Evolutionary conservation across 2,329 filamentous ascomycete species (phyloP), one percentile per base, ranked within the genome.

Genomic region (Dothidotthia symphoricarpi): DNA sequence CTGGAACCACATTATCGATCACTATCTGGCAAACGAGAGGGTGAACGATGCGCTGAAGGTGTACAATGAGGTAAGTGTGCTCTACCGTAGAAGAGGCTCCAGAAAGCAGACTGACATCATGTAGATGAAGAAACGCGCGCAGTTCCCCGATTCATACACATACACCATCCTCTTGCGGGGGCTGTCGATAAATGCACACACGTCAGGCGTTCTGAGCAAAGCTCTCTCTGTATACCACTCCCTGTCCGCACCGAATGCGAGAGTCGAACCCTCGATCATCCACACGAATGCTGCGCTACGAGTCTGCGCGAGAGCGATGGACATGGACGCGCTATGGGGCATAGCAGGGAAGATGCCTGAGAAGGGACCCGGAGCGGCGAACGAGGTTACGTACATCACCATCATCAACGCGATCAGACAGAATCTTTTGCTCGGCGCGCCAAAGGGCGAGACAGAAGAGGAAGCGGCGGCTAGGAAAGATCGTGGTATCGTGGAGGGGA

Each of bases 51-150:
- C 86, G 13, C 69, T 95, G 40, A 89, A 86, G 68, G 73, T 88
- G n/a, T 96, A 82, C 70, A 95, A 96, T 65, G 91, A 97, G 66
- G 85, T 86, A 65, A 47, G 73, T 42, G 25, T 16, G 3, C 10
- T 15, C 22, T 3, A 35, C 16, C 16, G 24, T 17, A 11, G 12
- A 11, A 17, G 19, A 22, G 19, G 19, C 9, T 6, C 9, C 14
- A 26, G 24, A 6, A 32, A 26, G 22, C 9, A 24, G 24, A 29
- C 53, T 60, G 43, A 57, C 38, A 9, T 39, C n/a, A 19, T 10
- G 12, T 16, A 57, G 85, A 97, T 98, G 91, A 98, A 97, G 71
- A 97, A 97, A 70, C 79, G 89, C 45, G 83, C 76, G 4, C 85
- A 94, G 55, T 74, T 78, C 16, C 91, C 93, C 1, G 91, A 90